Evolutionary conservation across 805 yeast species (phyloP), one percentile per base, ranked within the genome.

Genomic region (Candida mattraensis): DNA sequence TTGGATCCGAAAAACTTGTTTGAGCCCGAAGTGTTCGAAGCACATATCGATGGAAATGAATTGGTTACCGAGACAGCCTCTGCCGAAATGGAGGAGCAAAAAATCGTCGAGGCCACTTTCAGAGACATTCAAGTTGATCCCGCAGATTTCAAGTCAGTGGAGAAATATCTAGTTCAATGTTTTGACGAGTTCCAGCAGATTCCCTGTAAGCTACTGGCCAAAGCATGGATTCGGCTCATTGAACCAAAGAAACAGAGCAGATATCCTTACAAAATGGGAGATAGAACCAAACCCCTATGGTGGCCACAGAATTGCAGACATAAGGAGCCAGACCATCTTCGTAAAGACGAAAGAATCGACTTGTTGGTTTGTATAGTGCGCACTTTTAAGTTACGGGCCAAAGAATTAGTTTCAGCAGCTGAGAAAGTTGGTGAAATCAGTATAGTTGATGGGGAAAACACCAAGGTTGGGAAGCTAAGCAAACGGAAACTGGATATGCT

Each of bases 291-390:
- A 43, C 93, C 91, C 0, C 49, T 52, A 5, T 83, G 89, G 89
- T 83, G 93, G 93, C 89, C 89, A 0, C 23, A 27, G 0, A 38
- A 44, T 9, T 73, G 80, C 1, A 62, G 74, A 23, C 91, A 83
- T 57, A 67, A 64, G 28, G 89, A 83, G 50, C 91, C 91, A 0
- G 91, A 83, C 53, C 91, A 84, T 58, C 60, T 84, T 39, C 69
- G 65, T 39, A 83, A 79, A 51, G 61, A 59, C 1, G 82, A 78
- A 47, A 61, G 93, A 35, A 49, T 81, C 13, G 51, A 50, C 4
- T 57, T 83, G 16, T 56, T 84, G 51, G 58, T 71, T 20, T 44
- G 60, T 9, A 64, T 78, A 9, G 32, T 67, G 5, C 33, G 58
- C 15, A 48, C 54, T 0, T 60, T 58, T 35, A 47, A 39, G 22